These are phyloP conservation scores for Passiflora organensis DNA, from an alignment of 345 rosid species.

Conservation along the genomic window DNA sequence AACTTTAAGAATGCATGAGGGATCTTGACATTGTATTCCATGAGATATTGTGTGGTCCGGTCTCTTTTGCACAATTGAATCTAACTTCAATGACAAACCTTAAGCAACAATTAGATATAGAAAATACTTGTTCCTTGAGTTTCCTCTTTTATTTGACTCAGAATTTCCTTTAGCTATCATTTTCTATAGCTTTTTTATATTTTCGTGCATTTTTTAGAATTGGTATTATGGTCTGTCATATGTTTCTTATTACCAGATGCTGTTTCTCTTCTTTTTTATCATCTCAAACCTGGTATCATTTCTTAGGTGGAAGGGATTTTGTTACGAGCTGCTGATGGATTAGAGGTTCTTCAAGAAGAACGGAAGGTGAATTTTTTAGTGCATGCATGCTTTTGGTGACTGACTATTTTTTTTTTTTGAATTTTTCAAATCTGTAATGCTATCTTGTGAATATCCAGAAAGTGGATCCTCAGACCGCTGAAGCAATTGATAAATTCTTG, in stretches of 20 bases:
- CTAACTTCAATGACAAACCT: too few relatives aligned
- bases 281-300: slow-evolving; percentile 8
- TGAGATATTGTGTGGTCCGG: too few relatives aligned
- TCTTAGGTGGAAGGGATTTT: slow-evolving; percentile 77
- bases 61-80: too few relatives aligned
- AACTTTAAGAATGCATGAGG: too few relatives aligned
- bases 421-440: background rate
- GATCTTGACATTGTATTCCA: too few relatives aligned
- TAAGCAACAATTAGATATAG: too few relatives aligned
- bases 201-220: background rate
- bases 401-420: background rate
- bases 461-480: slow-evolving; percentile 80
- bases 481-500: slow-evolving; percentile 81
- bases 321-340: slow-evolving; percentile 72
- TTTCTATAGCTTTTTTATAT: background rate
- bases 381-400: background rate
- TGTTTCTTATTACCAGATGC: background rate
- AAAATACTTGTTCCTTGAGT: background rate
- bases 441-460: slow-evolving; percentile 43
- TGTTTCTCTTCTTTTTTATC: background rate
- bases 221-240: background rate
- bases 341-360: slow-evolving; percentile 85
- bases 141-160: background rate
- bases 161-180: background rate
- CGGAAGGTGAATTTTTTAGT: slow-evolving; percentile 50